Evolutionary conservation across 2,329 filamentous ascomycete species (phyloP), one percentile per base, ranked within the genome.

Genomic region (Phaeophleospora eucalypticola): DNA sequence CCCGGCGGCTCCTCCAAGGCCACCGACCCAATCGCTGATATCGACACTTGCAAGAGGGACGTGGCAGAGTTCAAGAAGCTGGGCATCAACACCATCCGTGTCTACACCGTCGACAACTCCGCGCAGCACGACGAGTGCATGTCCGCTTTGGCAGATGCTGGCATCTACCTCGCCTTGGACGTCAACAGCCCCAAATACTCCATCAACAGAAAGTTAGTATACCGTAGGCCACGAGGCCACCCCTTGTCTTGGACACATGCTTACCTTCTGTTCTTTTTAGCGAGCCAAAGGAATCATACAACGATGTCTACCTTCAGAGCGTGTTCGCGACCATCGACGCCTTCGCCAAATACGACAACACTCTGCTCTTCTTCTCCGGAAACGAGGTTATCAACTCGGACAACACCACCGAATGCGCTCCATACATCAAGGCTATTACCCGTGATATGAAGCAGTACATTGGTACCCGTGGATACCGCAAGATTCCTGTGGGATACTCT

Each of bases 151-250:
- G 83, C 82, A 43, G 86, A 86, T 61, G 89, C 88, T 53, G 87
- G 87, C 61, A 95, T 95, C 75, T 95, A 95, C 76, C 80, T 95
- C 43, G 87, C 94, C 32, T 77, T 95, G 42, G 89, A 95, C 62
- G 86, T 93, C 75, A 95, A 95, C 81, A 91, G 79, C n/a, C 87
- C 88, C 57, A 77, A 82, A 56, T 95, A 95, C 77, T 93, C 89
- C 1, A 78, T 95, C 72, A 91, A 93, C 77, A 85, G 89, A 45
- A 76, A n/a, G n/a, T n/a, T n/a, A n/a, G n/a, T n/a, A n/a, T n/a
- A n/a, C n/a, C n/a, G n/a, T n/a, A n/a, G n/a, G n/a, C n/a, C n/a
- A n/a, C n/a, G n/a, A n/a, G n/a, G n/a, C n/a, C n/a, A n/a, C n/a
- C n/a, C n/a, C n/a, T n/a, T n/a, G n/a, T n/a, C n/a, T n/a, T n/a